phyloP scores from a whole-genome alignment of 768 basidiomycete genomes.

The Coprinopsis marcescibilis region DNA sequence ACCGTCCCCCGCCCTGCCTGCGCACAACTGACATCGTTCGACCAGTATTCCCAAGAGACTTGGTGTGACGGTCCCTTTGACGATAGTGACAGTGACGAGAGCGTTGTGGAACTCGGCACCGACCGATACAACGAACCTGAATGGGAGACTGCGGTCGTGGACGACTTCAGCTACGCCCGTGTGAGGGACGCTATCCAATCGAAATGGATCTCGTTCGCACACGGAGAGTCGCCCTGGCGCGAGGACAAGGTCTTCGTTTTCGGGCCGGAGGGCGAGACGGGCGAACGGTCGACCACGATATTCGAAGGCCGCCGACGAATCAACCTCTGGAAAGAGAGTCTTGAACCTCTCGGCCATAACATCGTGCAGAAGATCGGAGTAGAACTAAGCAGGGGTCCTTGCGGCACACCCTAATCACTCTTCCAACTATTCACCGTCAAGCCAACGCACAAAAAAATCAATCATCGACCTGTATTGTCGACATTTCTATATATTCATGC shows the following conservation, averaged over 20 bases:
- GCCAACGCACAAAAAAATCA: too few relatives aligned
- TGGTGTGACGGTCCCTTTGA: slow-evolving; percentile 30
- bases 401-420: not conserved
- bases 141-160: slow-evolving; percentile 56
- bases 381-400: slow-evolving; percentile 68
- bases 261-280: slow-evolving; percentile 77
- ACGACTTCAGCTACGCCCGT: slow-evolving; percentile 59
- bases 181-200: slow-evolving; percentile 70
- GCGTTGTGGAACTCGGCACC: not conserved
- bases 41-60: slow-evolving; percentile 11
- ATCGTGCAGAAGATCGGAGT: slow-evolving; percentile 69
- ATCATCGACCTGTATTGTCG: too few relatives aligned
- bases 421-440: too few relatives aligned
- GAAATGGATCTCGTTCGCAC: slow-evolving; percentile 69
- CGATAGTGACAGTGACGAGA: slow-evolving; percentile 19
- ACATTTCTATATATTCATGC: too few relatives aligned
- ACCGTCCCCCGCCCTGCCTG: slow-evolving; percentile 53
- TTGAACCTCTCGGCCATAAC: slow-evolving; percentile 62
- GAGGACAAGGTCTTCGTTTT: slow-evolving; percentile 71
- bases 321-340: slow-evolving; percentile 55
- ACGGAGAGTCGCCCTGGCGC: slow-evolving; percentile 69
- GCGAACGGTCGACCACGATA: slow-evolving; percentile 59
- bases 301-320: slow-evolving; percentile 61
- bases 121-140: slow-evolving; percentile 21
- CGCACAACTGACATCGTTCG: slow-evolving; percentile 13